Evolutionary conservation across 2,329 filamentous ascomycete species (phyloP).

Genomic region (Thielaviopsis euricoi): DNA sequence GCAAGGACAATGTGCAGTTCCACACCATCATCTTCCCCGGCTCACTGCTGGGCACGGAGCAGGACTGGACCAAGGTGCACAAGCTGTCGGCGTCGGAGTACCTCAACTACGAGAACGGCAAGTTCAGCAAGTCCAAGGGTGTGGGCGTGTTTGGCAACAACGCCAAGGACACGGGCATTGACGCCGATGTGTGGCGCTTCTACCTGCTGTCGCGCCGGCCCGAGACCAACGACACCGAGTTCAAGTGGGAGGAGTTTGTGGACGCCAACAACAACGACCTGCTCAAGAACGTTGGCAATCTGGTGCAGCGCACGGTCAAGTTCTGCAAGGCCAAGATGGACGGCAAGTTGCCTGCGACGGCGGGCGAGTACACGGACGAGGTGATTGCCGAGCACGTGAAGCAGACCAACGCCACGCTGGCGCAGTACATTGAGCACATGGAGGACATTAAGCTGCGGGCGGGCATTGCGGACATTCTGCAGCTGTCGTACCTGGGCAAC

Average conservation of each 20-base stretch:
- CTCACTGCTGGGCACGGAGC: slow-evolving; percentile 65
- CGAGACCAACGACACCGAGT: slow-evolving; percentile 74
- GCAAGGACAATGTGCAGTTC: slow-evolving; percentile 58
- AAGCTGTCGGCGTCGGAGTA: slow-evolving; percentile 79
- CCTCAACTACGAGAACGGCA: slow-evolving; percentile 73
- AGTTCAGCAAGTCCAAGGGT: slow-evolving; percentile 83
- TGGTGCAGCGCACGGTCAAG: slow-evolving; percentile 59
- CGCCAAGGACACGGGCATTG: slow-evolving; percentile 70
- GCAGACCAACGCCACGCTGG: slow-evolving; percentile 50
- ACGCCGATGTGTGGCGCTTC: slow-evolving; percentile 82
- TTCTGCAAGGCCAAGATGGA: slow-evolving; percentile 63
- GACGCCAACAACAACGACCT: slow-evolving; percentile 78
- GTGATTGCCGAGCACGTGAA: slow-evolving; percentile 36
- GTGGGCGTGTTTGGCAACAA: slow-evolving; percentile 86
- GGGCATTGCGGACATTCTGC: slow-evolving; percentile 47
- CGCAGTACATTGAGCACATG: slow-evolving; percentile 49
- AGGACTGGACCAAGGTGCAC: slow-evolving; percentile 81
- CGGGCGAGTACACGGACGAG: slow-evolving; percentile 37
- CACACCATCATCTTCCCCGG: slow-evolving; percentile 65
- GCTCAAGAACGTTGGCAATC: slow-evolving; percentile 58
- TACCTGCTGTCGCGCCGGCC: slow-evolving; percentile 76
- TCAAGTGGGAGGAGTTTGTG: slow-evolving; percentile 76
- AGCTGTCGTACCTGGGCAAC: slow-evolving; percentile 43
- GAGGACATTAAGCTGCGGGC: slow-evolving; percentile 56
- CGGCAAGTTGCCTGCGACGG: slow-evolving; percentile 46